Evolutionary conservation across 1,284 basidiomycete species (phyloP).

Genomic region (Cystobasidium sp.): DNA sequence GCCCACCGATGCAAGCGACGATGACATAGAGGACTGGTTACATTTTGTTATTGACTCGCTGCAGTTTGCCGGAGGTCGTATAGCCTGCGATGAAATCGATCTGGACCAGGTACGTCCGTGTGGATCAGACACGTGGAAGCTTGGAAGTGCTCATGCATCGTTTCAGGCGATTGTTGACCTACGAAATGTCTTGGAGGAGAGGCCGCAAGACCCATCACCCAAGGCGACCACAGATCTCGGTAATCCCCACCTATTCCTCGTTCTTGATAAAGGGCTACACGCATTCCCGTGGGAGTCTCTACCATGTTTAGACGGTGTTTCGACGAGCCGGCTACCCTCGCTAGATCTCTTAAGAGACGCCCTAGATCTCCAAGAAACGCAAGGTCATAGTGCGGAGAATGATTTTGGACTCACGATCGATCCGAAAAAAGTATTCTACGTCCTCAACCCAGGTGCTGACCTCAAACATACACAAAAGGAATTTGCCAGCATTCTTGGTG

Average conservation of each 20-base stretch:
- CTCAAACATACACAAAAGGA: slow-evolving; percentile 79
- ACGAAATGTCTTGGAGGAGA: slow-evolving; percentile 53
- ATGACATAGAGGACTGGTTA: slow-evolving; percentile 91
- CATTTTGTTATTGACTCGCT: slow-evolving; percentile 94
- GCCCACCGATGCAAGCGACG: slow-evolving; percentile 78
- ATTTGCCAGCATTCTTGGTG: slow-evolving; percentile 74
- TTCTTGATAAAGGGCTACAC: slow-evolving; percentile 88
- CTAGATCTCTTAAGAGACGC: slow-evolving; percentile 86
- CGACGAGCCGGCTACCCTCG: slow-evolving; percentile 88
- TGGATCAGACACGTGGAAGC: not conserved
- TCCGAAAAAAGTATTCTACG: slow-evolving; percentile 73
- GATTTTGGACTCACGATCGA: slow-evolving; percentile 64
- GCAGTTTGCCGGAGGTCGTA: slow-evolving; percentile 85
- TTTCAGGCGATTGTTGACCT: not conserved
- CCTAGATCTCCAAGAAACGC: slow-evolving; percentile 61
- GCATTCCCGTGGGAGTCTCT: slow-evolving; percentile 96
- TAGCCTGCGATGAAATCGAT: slow-evolving; percentile 91
- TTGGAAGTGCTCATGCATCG: not conserved
- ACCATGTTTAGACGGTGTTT: slow-evolving; percentile 78
- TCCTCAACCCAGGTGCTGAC: slow-evolving; percentile 92
- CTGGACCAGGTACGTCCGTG: slow-evolving; percentile 70
- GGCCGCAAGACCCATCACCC: slow-evolving; percentile 46
- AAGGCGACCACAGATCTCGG: slow-evolving; percentile 31
- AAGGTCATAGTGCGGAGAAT: not conserved
- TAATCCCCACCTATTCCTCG: slow-evolving; percentile 76